Evolutionary conservation across 352 stramenopile species (phyloP).

Genomic region (Phytophthora idaei): DNA sequence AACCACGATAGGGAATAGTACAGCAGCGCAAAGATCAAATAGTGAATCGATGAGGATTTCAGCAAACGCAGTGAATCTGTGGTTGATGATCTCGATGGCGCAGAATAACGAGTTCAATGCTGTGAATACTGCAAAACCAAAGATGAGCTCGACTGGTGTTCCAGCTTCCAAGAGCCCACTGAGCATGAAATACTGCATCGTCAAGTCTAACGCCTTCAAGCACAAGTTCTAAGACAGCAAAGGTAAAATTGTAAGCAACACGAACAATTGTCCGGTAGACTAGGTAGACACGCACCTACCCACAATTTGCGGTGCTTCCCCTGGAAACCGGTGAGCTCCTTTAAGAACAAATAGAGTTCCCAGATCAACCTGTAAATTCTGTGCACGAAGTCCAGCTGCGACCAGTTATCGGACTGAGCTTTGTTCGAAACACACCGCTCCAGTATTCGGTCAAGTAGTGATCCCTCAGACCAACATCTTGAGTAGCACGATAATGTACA

Average conservation of each 20-base stretch:
- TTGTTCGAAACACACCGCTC: slow-evolving; percentile 4
- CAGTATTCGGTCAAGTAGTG: slow-evolving; percentile 10
- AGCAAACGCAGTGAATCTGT: slow-evolving; percentile 29
- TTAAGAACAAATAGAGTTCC: slow-evolving; percentile 27
- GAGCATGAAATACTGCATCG: slow-evolving; percentile 36
- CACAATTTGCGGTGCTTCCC: slow-evolving; percentile 44
- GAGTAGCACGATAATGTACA: slow-evolving; percentile 25
- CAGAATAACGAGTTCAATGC: slow-evolving; percentile 34
- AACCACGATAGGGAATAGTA: slow-evolving; percentile 35
- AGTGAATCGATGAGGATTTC: slow-evolving; percentile 47
- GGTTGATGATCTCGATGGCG: slow-evolving; percentile 25
- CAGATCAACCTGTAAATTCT: slow-evolving; percentile 15
- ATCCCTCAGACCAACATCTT: slow-evolving; percentile 34
- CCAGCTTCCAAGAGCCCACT: slow-evolving; percentile 34
- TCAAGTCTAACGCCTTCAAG: slow-evolving; percentile 41
- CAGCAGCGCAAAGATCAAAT: slow-evolving; percentile 41
- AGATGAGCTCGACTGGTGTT: slow-evolving; percentile 26
- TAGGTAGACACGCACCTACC: slow-evolving; percentile 22
- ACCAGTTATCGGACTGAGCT: slow-evolving; percentile 2
- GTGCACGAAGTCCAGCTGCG: slow-evolving; percentile 1
- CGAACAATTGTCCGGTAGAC: neutral
- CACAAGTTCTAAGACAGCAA: slow-evolving; percentile 35
- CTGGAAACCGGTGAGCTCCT: slow-evolving; percentile 34
- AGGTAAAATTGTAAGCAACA: neutral
- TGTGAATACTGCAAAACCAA: slow-evolving; percentile 28